phyloP scores from a whole-genome alignment of 2,329 filamentous ascomycete genomes.

The Cytospora paraplurivora region DNA sequence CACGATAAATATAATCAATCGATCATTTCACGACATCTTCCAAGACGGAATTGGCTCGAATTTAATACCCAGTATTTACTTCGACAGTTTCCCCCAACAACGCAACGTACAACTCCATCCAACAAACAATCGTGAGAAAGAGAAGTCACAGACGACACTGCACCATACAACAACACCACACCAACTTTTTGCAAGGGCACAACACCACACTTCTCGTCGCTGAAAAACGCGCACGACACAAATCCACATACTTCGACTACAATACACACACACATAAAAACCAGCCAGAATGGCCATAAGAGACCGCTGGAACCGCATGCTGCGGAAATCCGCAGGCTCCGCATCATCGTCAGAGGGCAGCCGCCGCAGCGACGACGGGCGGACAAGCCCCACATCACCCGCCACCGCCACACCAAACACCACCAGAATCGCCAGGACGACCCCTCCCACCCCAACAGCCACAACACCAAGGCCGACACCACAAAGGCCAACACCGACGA shows the following conservation, averaged over 20 bases:
- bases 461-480: neutral
- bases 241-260: neutral
- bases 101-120: no score
- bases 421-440: neutral
- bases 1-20: no score
- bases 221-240: neutral
- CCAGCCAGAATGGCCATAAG: slow-evolving; percentile 22
- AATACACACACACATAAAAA: neutral
- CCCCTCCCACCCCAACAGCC: neutral
- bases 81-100: no score
- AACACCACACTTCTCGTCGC: no score
- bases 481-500: neutral
- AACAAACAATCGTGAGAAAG: no score
- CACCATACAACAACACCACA: no score
- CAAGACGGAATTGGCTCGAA: no score
- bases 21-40: no score
- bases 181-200: no score
- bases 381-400: neutral
- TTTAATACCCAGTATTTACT: no score
- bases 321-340: slow-evolving; percentile 24
- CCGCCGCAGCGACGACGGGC: slow-evolving; percentile 17
- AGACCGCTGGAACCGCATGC: slow-evolving; percentile 25
- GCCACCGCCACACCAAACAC: slow-evolving; percentile 7
- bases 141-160: no score
- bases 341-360: slow-evolving; percentile 18